These are phyloP conservation scores for Umbilicaria muhlenbergii DNA, from an alignment of 495 filamentous ascomycete genomes.

Conservation along the genomic window DNA sequence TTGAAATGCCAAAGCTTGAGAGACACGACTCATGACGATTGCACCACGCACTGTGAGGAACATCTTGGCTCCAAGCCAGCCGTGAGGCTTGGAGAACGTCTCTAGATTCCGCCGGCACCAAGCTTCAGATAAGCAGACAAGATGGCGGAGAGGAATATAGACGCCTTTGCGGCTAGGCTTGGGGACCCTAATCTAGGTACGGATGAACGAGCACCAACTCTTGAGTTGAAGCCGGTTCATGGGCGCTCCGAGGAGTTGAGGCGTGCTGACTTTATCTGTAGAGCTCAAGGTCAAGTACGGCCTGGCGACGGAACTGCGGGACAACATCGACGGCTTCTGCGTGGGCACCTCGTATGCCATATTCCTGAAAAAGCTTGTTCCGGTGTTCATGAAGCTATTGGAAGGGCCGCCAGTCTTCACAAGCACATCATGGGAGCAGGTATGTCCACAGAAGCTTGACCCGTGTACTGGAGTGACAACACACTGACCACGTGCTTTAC, in stretches of 20 bases:
- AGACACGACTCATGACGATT: no score
- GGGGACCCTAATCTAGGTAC: constrained; percentile 43
- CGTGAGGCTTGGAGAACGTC: constrained; percentile 26
- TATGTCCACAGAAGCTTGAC: constrained; percentile 17
- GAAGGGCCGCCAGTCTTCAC: constrained; percentile 82
- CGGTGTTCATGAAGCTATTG: constrained; percentile 74
- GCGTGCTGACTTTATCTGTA: constrained; percentile 18
- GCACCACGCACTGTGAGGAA: constrained; percentile 16
- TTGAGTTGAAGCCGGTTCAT: background rate
- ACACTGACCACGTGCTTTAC: constrained; percentile 10
- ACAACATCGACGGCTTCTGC: constrained; percentile 64
- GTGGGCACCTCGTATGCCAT: constrained; percentile 47
- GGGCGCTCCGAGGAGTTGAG: background rate
- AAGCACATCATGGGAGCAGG: constrained; percentile 73
- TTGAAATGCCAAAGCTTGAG: no score
- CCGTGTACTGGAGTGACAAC: constrained; percentile 4
- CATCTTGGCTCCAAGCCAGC: constrained; percentile 22
- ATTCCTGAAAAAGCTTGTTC: constrained; percentile 77
- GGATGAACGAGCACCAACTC: constrained; percentile 4
- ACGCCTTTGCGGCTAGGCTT: constrained; percentile 43
- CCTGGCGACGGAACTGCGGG: constrained; percentile 64
- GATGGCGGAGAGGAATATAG: constrained; percentile 36
- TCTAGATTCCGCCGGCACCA: constrained; percentile 3
- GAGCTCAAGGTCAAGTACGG: constrained; percentile 64
- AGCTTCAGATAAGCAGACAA: background rate